Conservation (phyloP, 1,284 basidiomycete species). For the Phellopilus nigrolimitatus region DNA sequence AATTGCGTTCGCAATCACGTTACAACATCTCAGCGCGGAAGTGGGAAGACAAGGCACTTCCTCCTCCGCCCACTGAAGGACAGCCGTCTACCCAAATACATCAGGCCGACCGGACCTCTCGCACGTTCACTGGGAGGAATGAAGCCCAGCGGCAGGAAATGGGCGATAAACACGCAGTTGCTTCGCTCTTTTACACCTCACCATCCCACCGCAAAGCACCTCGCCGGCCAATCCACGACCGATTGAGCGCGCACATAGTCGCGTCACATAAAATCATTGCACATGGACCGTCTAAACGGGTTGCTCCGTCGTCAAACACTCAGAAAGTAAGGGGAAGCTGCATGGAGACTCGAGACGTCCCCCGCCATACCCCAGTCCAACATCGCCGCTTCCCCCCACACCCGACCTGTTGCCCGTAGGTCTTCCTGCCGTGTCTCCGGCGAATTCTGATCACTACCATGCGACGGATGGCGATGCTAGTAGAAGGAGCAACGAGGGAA, state of each 20-base stretch:
- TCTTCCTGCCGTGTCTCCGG: background rate
- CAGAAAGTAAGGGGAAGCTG: background rate
- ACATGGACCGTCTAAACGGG: too few relatives aligned
- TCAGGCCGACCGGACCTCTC: too few relatives aligned
- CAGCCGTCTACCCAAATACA: background rate
- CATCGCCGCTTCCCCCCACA: slow-evolving; percentile 13
- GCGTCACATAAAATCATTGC: background rate
- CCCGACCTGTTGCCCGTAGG: slow-evolving; percentile 1
- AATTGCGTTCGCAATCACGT: background rate
- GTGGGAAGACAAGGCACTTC: slow-evolving; percentile 2
- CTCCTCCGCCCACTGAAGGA: background rate
- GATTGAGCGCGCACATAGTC: background rate
- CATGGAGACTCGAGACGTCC: background rate
- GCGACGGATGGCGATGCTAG: background rate
- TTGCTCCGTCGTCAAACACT: background rate
- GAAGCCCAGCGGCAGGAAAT: too few relatives aligned
- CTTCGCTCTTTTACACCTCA: slow-evolving; percentile 4
- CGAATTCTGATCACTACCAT: background rate
- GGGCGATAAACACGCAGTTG: too few relatives aligned
- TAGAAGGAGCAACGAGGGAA: background rate
- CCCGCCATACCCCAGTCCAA: slow-evolving; percentile 14
- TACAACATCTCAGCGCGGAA: too few relatives aligned
- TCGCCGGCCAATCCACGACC: too few relatives aligned
- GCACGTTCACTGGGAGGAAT: too few relatives aligned
- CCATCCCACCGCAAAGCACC: background rate